Conservation (phyloP, 805 yeast genomes). For the Candida wancherniae region DNA sequence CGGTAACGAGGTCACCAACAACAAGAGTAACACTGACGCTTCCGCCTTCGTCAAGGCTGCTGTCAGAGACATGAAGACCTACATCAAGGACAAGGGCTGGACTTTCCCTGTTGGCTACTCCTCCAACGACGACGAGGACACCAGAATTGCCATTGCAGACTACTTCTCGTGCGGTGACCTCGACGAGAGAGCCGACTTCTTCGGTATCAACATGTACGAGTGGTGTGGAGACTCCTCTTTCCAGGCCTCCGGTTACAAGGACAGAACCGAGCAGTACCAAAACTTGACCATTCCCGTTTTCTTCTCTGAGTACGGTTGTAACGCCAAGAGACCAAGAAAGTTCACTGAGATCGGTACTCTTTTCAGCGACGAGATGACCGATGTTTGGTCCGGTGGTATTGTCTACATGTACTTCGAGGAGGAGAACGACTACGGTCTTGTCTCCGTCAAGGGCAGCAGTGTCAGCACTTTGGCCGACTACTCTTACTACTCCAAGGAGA, state of each 20-base stretch:
- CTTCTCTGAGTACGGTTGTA: constrained; percentile 90
- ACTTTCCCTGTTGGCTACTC: constrained; percentile 92
- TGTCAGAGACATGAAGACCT: constrained; percentile 77
- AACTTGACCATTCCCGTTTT: constrained; percentile 76
- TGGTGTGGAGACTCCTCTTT: constrained; percentile 75
- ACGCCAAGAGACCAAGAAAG: constrained; percentile 63
- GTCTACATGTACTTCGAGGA: constrained; percentile 90
- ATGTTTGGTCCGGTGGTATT: constrained; percentile 92
- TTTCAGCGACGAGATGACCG: constrained; percentile 69
- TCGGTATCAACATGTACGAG: constrained; percentile 83
- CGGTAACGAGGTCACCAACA: constrained; percentile 94
- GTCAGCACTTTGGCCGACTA: constrained; percentile 64
- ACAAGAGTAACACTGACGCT: constrained; percentile 74
- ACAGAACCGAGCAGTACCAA: constrained; percentile 65
- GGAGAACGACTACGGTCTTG: constrained; percentile 77
- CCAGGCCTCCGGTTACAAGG: constrained; percentile 60
- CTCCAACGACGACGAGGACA: constrained; percentile 80
- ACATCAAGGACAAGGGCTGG: constrained; percentile 51
- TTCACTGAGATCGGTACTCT: constrained; percentile 72
- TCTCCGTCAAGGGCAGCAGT: constrained; percentile 43
- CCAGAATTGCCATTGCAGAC: constrained; percentile 73
- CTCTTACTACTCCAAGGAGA: constrained; percentile 23
- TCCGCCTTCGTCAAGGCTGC: constrained; percentile 97
- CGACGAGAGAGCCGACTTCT: constrained; percentile 66
- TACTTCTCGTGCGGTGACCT: constrained; percentile 79